A percentile compares a stretch with the other conserved stretches of the same genome.
phyloP scores from a whole-genome alignment of 352 stramenopile genomes.

The Globisporangium carolinianum region DNA sequence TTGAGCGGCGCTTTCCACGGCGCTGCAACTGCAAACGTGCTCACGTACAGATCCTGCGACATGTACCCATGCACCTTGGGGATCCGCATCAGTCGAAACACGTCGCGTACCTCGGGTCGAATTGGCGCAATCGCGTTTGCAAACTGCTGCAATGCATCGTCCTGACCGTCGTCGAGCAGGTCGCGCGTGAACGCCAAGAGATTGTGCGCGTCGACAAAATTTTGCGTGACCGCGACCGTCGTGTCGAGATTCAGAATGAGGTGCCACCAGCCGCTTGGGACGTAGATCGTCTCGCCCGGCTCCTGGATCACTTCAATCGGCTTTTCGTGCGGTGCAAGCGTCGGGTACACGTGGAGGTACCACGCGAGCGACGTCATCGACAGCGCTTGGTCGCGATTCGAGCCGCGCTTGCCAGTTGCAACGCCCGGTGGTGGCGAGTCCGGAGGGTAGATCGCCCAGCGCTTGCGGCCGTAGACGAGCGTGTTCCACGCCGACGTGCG shows the following conservation, averaged over 20 bases:
- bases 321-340: conserved; percentile 58
- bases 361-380: conserved; percentile 80
- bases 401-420: conserved; percentile 37
- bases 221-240: conserved; percentile 95
- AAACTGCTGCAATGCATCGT: conserved; percentile 47
- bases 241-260: conserved; percentile 94
- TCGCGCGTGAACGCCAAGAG: conserved; percentile 66
- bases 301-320: conserved; percentile 85
- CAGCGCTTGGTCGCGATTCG: conserved; percentile 48
- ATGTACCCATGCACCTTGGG: conserved; percentile 51
- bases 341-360: conserved; percentile 85
- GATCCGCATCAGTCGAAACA: conserved; percentile 61
- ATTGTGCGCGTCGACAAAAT: conserved; percentile 90
- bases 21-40: conserved; percentile 47
- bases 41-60: conserved; percentile 49
- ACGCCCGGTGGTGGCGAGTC: conserved; percentile 67
- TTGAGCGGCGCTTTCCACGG: conserved; percentile 55
- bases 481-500: conserved; percentile 96
- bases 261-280: conserved; percentile 97
- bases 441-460: conserved; percentile 94
- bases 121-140: conserved; percentile 37
- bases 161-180: conserved; percentile 50
- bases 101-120: conserved; percentile 52
- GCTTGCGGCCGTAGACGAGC: conserved; percentile 90
- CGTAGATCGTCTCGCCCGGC: conserved; percentile 94